Evolutionary conservation across 2,329 filamentous ascomycete species (phyloP).

Genomic region (Apiospora rasikravindrae): DNA sequence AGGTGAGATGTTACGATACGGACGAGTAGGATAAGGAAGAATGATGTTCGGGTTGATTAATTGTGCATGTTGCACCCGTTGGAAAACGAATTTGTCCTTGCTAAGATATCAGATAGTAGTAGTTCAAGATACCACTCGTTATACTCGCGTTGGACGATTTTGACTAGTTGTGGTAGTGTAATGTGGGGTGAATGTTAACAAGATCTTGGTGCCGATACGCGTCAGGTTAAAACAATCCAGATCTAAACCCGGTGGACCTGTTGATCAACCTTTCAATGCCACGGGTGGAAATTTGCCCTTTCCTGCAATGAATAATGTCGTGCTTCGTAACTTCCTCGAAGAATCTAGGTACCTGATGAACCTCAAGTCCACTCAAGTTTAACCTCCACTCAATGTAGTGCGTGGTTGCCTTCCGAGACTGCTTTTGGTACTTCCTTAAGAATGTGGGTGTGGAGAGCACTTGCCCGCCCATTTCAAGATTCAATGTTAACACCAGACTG

Average conservation of each 20-base stretch:
- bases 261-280: neutral
- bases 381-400: neutral
- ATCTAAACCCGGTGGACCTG: neutral
- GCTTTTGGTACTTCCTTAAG: neutral
- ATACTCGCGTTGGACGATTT: neutral
- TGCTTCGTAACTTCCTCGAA: neutral
- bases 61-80: neutral
- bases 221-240: neutral
- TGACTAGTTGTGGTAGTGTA: neutral
- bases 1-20: neutral
- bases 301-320: neutral
- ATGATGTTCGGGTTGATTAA: neutral
- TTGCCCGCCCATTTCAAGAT: neutral
- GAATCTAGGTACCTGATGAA: neutral
- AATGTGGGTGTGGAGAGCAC: neutral
- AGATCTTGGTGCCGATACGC: neutral
- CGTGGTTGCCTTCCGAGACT: neutral
- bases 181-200: neutral
- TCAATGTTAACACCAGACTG: neutral
- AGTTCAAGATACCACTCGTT: constrained; percentile 11
- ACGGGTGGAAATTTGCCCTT: too few relatives aligned
- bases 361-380: neutral
- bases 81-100: neutral
- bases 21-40: neutral
- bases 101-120: neutral